A percentile compares a stretch with the other conserved stretches of the same genome.
Conservation (phyloP, 2,329 filamentous ascomycete species). For the Keithomyces neogunnii region DNA sequence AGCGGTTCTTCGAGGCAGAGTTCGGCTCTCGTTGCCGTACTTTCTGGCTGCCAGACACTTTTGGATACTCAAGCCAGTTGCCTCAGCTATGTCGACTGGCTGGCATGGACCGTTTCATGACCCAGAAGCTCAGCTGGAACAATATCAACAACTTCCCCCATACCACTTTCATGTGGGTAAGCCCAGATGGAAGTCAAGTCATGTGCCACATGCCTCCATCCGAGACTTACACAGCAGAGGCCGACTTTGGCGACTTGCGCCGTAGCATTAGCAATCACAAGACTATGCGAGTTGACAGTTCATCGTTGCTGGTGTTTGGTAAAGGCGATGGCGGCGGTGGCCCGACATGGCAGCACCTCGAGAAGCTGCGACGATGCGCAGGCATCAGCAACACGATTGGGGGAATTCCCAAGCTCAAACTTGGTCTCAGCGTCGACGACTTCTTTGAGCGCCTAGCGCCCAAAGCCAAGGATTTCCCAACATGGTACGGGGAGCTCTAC, state of each 20-base stretch:
- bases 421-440: constrained; percentile 85
- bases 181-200: constrained; percentile 90
- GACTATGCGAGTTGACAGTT: constrained; percentile 86
- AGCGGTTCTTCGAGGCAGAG: constrained; percentile 86
- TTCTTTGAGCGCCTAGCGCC: constrained; percentile 83
- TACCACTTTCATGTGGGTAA: constrained; percentile 98
- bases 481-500: constrained; percentile 97
- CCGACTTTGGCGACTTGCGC: constrained; percentile 89
- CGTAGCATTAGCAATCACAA: constrained; percentile 89
- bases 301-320: constrained; percentile 86
- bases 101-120: constrained; percentile 96
- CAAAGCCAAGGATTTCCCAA: constrained; percentile 72
- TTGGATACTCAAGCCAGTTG: constrained; percentile 92
- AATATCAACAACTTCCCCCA: constrained; percentile 99
- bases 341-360: constrained; percentile 85
- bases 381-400: constrained; percentile 85
- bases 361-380: constrained; percentile 88
- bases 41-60: constrained; percentile 97
- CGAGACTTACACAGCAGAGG: constrained; percentile 91
- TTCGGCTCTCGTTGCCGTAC: constrained; percentile 85
- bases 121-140: constrained; percentile 98
- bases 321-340: constrained; percentile 96
- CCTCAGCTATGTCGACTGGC: constrained; percentile 88
- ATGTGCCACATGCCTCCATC: constrained; percentile 95
- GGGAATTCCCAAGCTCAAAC: constrained; percentile 70